phyloP scores from a whole-genome alignment of 2,329 filamentous ascomycete species.

The Myriosclerotinia curreyana region DNA sequence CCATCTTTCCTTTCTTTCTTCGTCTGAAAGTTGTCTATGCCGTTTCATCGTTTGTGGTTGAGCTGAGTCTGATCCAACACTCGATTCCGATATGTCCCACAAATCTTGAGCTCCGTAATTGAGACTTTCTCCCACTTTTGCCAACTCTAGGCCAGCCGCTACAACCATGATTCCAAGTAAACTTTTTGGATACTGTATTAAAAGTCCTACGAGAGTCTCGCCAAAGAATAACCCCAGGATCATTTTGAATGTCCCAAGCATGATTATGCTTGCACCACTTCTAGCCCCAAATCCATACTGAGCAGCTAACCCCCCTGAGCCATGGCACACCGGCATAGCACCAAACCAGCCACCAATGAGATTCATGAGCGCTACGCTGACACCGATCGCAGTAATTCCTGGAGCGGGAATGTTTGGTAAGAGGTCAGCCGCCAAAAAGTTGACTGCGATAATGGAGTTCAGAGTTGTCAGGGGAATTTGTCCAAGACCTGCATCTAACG shows the following conservation, averaged over 20 bases:
- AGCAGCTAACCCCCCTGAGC: conserved; percentile 83
- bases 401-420: conserved; percentile 67
- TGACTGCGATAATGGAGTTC: conserved; percentile 88
- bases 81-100: conserved; percentile 52
- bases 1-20: conserved; percentile 73
- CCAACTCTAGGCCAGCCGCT: conserved; percentile 82
- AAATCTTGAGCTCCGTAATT: conserved; percentile 67
- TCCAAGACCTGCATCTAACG: conserved; percentile 59
- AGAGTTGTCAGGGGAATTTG: conserved; percentile 89
- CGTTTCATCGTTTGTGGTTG: conserved; percentile 39
- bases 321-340: conserved; percentile 93
- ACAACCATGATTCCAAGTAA: conserved; percentile 86
- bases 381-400: conserved; percentile 70
- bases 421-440: conserved; percentile 73
- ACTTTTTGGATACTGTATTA: conserved; percentile 70
- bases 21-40: conserved; percentile 56
- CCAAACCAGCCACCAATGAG: conserved; percentile 85
- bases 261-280: conserved; percentile 76
- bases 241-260: conserved; percentile 75
- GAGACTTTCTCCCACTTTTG: conserved; percentile 77
- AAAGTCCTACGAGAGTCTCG: conserved; percentile 65
- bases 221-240: conserved; percentile 73
- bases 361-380: conserved; percentile 83
- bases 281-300: conserved; percentile 90
- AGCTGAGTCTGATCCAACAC: conserved; percentile 37